Conservation (phyloP, 345 rosid species). For the thale cress (Arabidopsis thaliana) region DNA sequence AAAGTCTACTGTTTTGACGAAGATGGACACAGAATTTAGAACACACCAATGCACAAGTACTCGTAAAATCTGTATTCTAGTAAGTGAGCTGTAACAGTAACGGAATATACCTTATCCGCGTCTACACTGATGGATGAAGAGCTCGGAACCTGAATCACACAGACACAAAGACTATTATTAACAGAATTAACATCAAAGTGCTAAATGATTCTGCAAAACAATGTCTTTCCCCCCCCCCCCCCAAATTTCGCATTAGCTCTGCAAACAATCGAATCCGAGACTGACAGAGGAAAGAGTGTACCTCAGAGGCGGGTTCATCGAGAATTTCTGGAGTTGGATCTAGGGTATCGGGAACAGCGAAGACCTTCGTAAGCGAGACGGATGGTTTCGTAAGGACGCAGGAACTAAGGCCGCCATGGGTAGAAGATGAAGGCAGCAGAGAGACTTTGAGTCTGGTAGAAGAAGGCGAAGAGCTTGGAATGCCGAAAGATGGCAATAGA, state of each 20-base stretch:
- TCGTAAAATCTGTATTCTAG: not conserved
- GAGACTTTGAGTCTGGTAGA: constrained; percentile 47
- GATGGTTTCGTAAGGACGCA: constrained; percentile 45
- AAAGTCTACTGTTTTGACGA: constrained; percentile 2
- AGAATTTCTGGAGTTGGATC: constrained; percentile 50
- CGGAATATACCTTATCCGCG: constrained; percentile 56
- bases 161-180: not conserved
- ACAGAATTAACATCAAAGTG: not conserved
- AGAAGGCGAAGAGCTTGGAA: constrained; percentile 49
- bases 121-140: constrained; percentile 55
- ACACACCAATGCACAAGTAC: not conserved
- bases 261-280: not conserved
- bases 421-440: constrained; percentile 39
- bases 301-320: constrained; percentile 59
- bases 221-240: not conserved
- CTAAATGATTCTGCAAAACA: not conserved
- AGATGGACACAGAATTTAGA: not conserved
- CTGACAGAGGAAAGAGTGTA: constrained; percentile 27
- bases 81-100: not conserved
- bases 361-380: constrained; percentile 50
- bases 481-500: constrained; percentile 54
- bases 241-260: not conserved
- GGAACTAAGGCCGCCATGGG: constrained; percentile 40
- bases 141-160: constrained; percentile 45
- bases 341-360: constrained; percentile 70